Conservation (phyloP, 331 rosid genomes). For the Telfairia occidentalis region DNA sequence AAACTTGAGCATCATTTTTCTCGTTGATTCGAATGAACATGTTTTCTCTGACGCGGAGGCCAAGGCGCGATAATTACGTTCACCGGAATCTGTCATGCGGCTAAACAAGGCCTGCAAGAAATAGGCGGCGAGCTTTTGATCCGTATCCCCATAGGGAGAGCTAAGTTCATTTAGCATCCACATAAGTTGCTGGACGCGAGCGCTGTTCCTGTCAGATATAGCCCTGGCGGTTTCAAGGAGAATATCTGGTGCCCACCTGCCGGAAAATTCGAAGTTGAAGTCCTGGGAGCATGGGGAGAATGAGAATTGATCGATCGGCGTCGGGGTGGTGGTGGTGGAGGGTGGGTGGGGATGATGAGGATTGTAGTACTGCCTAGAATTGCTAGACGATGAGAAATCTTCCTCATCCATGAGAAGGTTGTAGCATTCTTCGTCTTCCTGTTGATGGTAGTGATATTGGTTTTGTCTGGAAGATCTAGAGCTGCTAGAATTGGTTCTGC, state of each 20-base stretch:
- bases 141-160: conserved; percentile 79
- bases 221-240: conserved; percentile 76
- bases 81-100: conserved; percentile 73
- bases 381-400: conserved; percentile 80
- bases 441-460: conserved; percentile 15
- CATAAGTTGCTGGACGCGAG: conserved; percentile 66
- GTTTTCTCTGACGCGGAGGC: conserved; percentile 67
- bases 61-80: conserved; percentile 46
- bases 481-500: conserved; percentile 54
- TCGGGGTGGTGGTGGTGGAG: conserved; percentile 24
- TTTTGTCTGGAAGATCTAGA: conserved; percentile 41
- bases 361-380: conserved; percentile 49
- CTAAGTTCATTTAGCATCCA: conserved; percentile 95
- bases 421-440: conserved; percentile 86
- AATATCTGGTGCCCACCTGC: conserved; percentile 58
- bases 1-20: conserved; percentile 68
- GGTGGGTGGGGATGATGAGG: conserved; percentile 6
- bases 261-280: conserved; percentile 48
- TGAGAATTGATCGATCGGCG: conserved; percentile 26
- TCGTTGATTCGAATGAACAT: conserved; percentile 79
- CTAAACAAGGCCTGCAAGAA: conserved; percentile 82
- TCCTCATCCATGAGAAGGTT: conserved; percentile 98
- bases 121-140: conserved; percentile 71
- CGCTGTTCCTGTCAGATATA: conserved; percentile 56
- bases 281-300: conserved; percentile 41